Conservation (phyloP, 2,329 filamentous ascomycete genomes). For the Phialophora verrucosa region DNA sequence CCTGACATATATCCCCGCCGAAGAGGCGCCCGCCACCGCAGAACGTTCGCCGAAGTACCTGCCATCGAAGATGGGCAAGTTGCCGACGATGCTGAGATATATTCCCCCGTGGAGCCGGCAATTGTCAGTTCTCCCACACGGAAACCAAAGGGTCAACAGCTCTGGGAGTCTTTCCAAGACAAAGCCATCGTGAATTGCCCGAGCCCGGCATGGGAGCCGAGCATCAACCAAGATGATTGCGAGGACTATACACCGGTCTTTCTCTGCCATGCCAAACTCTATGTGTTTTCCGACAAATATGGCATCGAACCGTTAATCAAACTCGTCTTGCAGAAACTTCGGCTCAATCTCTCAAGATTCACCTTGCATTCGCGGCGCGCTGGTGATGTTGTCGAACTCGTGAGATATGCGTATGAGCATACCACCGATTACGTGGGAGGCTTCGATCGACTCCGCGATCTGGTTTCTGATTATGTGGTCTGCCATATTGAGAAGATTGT, state of each 20-base stretch:
- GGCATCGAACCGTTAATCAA: constrained; percentile 44
- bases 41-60: background rate
- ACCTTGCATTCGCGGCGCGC: constrained; percentile 41
- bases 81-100: too few relatives aligned
- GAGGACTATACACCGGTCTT: constrained; percentile 47
- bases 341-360: constrained; percentile 43
- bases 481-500: constrained; percentile 32
- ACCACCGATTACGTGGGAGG: constrained; percentile 37
- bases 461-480: constrained; percentile 39
- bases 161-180: constrained; percentile 20
- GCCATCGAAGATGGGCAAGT: too few relatives aligned
- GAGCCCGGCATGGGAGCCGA: constrained; percentile 25
- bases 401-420: constrained; percentile 47
- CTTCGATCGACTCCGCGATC: constrained; percentile 34
- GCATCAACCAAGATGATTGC: constrained; percentile 21
- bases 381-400: constrained; percentile 43
- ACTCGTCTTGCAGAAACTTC: constrained; percentile 45
- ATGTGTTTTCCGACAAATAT: constrained; percentile 51
- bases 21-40: background rate
- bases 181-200: background rate
- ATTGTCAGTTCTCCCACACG: too few relatives aligned
- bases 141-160: background rate
- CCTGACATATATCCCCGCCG: too few relatives aligned
- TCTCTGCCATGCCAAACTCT: constrained; percentile 49
- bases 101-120: too few relatives aligned